Base-by-base conservation (phyloP, 352 stramenopile genomes). In the Globisporangium spiculum region DNA sequence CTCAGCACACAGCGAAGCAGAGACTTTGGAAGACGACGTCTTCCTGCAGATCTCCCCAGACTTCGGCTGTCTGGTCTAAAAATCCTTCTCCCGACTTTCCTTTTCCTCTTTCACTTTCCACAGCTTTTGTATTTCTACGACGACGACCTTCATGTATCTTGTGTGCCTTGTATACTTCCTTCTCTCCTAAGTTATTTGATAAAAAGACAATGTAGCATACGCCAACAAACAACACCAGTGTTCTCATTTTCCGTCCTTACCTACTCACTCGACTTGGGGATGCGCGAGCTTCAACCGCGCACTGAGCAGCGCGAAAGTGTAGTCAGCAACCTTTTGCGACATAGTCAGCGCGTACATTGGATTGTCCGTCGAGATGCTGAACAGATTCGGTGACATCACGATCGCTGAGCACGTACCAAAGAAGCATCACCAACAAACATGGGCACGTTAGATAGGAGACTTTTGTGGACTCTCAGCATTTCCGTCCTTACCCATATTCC, bases 21-120 rank as follows among this genome's bases (percentile, higher is more conserved):
- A 84, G 27, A 70, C 65, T 0, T 54, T 82, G 3, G 82, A 91
- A 20, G 87, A 94, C 65, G 85, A 93, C 65, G 86, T 94, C 55
- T 94, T 94, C 63, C 77, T 90, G 50, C 87, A 94, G 55, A 93
- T 94, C 61, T 94, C 87, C 3, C 84, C 87, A 6, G 85, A 93
- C 65, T 95, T 92, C 63, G 87, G 87, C 48, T 95, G 85, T 54
- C 75, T 95, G 16, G 85, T 92, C 53, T 94, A 78, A 76, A 27
- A 41, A 30, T 24, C 24, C 4, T 55, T 36, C 14, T 8, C 14
- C 2, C n/a, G 9, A 14, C 8, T 48, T 55, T 22, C n/a, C 44
- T 46, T 44, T 64, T 14, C 30, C 30, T 64, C 8, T 46, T 9
- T 56, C 48, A 16, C 63, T 44, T 32, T 26, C 18, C 22, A 10